Percentiles rank a stretch among this genome's conserved stretches.
Evolutionary conservation across 257 asterid species (phyloP).

Genomic region (Jasminum sambac): DNA sequence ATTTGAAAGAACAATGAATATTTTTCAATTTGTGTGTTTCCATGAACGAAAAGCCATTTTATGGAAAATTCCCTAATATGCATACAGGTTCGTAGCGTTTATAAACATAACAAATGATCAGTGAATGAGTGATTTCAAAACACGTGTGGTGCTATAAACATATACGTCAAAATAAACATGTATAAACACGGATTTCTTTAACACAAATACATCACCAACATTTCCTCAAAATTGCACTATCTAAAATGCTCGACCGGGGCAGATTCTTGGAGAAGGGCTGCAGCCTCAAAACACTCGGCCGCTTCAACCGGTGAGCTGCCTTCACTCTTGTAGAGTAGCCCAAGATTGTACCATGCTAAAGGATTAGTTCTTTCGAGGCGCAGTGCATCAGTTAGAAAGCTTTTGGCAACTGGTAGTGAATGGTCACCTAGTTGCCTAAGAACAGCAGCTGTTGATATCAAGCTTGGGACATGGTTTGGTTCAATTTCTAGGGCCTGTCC

Average conservation of each 20-base stretch:
- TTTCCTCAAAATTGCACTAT: slow-evolving; percentile 22
- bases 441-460: slow-evolving; percentile 68
- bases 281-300: slow-evolving; percentile 92
- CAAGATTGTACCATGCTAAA: slow-evolving; percentile 86
- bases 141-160: too few species aligned
- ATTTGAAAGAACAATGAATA: too few species aligned
- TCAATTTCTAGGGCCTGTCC: slow-evolving; percentile 76
- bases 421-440: slow-evolving; percentile 46
- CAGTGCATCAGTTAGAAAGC: slow-evolving; percentile 78
- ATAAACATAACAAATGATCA: too few species aligned
- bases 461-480: slow-evolving; percentile 76
- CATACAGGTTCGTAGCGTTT: too few species aligned
- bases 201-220: background rate
- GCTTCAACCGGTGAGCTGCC: slow-evolving; percentile 50
- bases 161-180: too few species aligned
- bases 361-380: slow-evolving; percentile 75
- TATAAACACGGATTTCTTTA: background rate
- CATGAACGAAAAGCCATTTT: background rate
- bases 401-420: slow-evolving; percentile 62
- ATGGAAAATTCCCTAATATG: too few species aligned
- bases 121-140: too few species aligned
- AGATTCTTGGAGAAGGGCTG: slow-evolving; percentile 74
- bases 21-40: background rate
- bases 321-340: slow-evolving; percentile 63
- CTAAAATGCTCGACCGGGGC: slow-evolving; percentile 86